These are phyloP conservation scores for Candida labiduridarum DNA, from an alignment of 1,139 yeast species.

Conservation along the genomic window DNA sequence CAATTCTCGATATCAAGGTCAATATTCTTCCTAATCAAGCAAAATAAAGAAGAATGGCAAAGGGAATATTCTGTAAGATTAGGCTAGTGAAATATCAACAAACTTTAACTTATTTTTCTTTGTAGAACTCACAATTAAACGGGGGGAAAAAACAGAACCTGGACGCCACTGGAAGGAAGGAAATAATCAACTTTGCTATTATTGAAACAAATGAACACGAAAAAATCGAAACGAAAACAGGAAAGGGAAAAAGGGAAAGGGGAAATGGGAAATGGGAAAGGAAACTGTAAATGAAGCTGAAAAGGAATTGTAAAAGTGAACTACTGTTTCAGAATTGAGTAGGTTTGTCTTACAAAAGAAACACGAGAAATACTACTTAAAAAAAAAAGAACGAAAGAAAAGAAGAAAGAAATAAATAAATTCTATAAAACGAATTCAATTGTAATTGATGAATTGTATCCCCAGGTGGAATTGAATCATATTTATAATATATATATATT, in stretches of 20 bases:
- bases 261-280: not conserved
- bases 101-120: not conserved
- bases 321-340: no score
- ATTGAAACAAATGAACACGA: no score
- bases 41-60: not conserved
- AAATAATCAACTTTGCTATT: no score
- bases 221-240: no score
- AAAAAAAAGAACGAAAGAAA: not conserved
- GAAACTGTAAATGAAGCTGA: no score
- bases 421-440: not conserved
- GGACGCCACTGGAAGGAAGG: no score
- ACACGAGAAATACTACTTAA: not conserved
- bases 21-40: not conserved
- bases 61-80: not conserved
- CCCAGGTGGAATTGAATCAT: not conserved
- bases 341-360: no score
- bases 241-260: not conserved
- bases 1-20: no score
- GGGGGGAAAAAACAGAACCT: not conserved
- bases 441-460: not conserved
- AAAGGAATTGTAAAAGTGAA: no score
- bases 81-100: no score
- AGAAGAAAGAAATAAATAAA: not conserved
- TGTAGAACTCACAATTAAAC: not conserved
- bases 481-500: not conserved